Conservation (phyloP, 1,139 yeast genomes). For the Chernovozyma sophiae-reginae region DNA sequence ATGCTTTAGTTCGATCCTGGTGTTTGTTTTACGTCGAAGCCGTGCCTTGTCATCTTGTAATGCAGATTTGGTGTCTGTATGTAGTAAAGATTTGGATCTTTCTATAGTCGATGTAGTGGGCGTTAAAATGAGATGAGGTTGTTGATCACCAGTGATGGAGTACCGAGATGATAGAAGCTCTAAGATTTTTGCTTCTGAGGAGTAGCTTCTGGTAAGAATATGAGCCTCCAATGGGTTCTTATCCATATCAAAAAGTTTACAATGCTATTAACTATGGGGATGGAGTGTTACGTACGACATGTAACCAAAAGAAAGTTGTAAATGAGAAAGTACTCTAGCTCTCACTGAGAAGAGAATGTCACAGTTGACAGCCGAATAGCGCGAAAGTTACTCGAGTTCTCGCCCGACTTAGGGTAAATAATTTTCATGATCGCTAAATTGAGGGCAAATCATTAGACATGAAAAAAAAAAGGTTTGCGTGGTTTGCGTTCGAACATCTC, state of each 20-base stretch:
- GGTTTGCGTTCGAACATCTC: too few relatives aligned
- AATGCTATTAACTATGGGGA: too few relatives aligned
- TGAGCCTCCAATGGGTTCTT: constrained; percentile 46
- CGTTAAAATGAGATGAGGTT: constrained; percentile 48
- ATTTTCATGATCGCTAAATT: too few relatives aligned
- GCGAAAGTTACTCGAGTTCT: too few relatives aligned
- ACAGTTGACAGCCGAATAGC: too few relatives aligned
- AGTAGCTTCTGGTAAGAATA: constrained; percentile 50
- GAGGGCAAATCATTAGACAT: too few relatives aligned
- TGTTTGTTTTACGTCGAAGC: constrained; percentile 20
- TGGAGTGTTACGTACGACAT: too few relatives aligned
- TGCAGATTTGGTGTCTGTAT: constrained; percentile 9
- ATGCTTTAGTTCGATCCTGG: constrained; percentile 43
- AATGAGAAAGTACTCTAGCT: too few relatives aligned
- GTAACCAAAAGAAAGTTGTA: too few relatives aligned
- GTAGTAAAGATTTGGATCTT: constrained; percentile 17
- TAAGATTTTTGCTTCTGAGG: constrained; percentile 35
- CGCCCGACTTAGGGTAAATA: too few relatives aligned
- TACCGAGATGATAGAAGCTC: constrained; percentile 55
- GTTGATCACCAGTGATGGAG: constrained; percentile 53
- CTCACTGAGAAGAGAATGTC: too few relatives aligned
- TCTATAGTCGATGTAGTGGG: constrained; percentile 26
- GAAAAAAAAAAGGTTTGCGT: too few relatives aligned
- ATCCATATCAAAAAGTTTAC: constrained; percentile 30
- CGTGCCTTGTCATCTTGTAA: constrained; percentile 11